Evolutionary conservation across 345 rosid species (phyloP).

Genomic region (Draba incana): DNA sequence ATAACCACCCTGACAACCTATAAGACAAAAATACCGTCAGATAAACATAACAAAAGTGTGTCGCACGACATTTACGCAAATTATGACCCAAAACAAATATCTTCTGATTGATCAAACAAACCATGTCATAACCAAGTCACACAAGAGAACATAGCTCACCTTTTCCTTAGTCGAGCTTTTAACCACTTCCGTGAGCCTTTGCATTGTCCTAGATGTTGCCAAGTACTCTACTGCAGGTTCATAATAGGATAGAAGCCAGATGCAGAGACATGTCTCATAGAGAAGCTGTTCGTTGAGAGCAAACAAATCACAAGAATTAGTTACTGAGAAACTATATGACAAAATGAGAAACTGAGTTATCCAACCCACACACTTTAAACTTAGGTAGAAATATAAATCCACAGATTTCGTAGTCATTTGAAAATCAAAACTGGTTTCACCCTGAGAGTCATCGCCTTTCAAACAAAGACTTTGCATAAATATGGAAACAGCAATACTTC

Average conservation of each 20-base stretch:
- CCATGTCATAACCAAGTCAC: constrained; percentile 11
- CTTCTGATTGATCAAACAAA: constrained; percentile 21
- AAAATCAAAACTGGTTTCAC: not conserved
- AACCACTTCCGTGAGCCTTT: constrained; percentile 76
- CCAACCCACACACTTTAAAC: constrained; percentile 14
- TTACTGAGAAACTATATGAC: constrained; percentile 19
- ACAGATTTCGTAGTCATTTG: constrained; percentile 19
- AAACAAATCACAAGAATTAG: constrained; percentile 26
- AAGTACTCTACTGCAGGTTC: constrained; percentile 88
- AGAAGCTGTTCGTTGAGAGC: constrained; percentile 65
- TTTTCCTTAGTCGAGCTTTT: constrained; percentile 93
- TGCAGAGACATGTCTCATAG: constrained; percentile 90
- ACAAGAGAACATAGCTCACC: constrained; percentile 51
- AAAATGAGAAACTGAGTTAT: not conserved
- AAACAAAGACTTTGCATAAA: not conserved
- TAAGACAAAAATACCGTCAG: constrained; percentile 26
- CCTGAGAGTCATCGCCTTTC: constrained; percentile 2
- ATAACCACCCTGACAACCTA: constrained; percentile 95
- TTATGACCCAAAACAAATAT: constrained; percentile 10
- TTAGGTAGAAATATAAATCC: not conserved
- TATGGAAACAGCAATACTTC: constrained; percentile 8
- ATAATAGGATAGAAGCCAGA: constrained; percentile 91
- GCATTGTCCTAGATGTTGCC: constrained; percentile 87
- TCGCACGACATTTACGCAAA: not conserved
- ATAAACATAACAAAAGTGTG: constrained; percentile 27